phyloP scores from a whole-genome alignment of 257 asterid species.

The Solanum chilense region DNA sequence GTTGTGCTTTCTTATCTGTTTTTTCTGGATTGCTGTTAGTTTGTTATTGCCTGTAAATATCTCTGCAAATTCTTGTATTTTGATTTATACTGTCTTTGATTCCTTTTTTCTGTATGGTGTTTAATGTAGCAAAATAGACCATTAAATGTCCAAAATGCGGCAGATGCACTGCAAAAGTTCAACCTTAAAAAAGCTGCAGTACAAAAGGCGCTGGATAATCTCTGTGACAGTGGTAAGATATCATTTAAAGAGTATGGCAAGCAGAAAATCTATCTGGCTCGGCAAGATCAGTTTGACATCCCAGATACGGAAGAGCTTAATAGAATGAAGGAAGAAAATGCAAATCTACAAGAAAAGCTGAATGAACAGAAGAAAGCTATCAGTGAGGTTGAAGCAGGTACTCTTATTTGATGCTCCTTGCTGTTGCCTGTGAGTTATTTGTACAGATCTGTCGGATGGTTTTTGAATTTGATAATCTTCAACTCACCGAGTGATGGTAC shows the following conservation, averaged over 20 bases:
- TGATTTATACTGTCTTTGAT: not conserved
- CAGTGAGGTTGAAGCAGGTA: conserved; percentile 74
- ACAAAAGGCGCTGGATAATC: conserved; percentile 44
- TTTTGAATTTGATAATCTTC: not conserved
- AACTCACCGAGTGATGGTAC: not conserved
- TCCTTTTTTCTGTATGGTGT: not conserved
- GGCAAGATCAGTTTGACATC: conserved; percentile 92
- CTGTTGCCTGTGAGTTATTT: not conserved
- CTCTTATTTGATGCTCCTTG: not conserved
- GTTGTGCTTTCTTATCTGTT: not conserved
- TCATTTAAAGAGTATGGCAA: conserved; percentile 88
- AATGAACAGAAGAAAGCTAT: conserved; percentile 44
- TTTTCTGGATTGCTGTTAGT: not conserved
- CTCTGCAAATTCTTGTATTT: not conserved
- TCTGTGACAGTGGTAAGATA: conserved; percentile 39
- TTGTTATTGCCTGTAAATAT: not conserved
- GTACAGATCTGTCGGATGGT: not conserved
- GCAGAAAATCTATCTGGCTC: conserved; percentile 87
- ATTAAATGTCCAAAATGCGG: conserved; percentile 41
- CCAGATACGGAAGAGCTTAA: conserved; percentile 78
- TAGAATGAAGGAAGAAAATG: conserved; percentile 70
- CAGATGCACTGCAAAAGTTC: conserved; percentile 48
- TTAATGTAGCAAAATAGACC: conserved; percentile 47
- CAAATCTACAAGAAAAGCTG: conserved; percentile 58
- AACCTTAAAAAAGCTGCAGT: conserved; percentile 45